Evolutionary conservation across 2,329 filamentous ascomycete genomes (phyloP).

Genomic region (Didymella sp.): DNA sequence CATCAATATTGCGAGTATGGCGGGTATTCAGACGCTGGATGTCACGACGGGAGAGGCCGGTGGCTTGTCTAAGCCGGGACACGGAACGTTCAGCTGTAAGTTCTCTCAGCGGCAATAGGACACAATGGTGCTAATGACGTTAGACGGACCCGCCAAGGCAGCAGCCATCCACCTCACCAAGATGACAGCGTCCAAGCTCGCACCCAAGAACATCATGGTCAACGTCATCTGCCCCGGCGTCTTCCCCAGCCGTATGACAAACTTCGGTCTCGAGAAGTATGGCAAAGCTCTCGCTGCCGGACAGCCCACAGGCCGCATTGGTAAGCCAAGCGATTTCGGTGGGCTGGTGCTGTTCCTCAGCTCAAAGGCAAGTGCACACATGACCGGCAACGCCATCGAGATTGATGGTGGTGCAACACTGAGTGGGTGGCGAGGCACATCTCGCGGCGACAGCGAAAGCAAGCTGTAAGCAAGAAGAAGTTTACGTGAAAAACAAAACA

Average conservation of each 20-base stretch:
- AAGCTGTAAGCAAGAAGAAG: constrained; percentile 29
- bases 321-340: constrained; percentile 58
- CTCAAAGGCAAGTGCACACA: constrained; percentile 49
- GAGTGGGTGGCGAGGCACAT: constrained; percentile 51
- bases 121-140: neutral
- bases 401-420: constrained; percentile 56
- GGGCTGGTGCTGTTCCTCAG: constrained; percentile 56
- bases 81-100: constrained; percentile 59
- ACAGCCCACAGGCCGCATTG: constrained; percentile 57
- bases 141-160: constrained; percentile 60
- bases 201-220: constrained; percentile 61
- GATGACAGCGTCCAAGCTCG: constrained; percentile 59
- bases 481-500: too few relatives aligned
- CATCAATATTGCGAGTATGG: constrained; percentile 62
- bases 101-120: neutral
- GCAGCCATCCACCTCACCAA: constrained; percentile 62
- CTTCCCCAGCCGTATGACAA: constrained; percentile 63
- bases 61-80: constrained; percentile 60
- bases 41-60: constrained; percentile 57
- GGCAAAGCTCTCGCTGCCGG: constrained; percentile 56
- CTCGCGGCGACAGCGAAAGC: constrained; percentile 26
- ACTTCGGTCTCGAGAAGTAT: constrained; percentile 59
- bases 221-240: constrained; percentile 55
- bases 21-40: constrained; percentile 53
- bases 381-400: constrained; percentile 58